Conservation (phyloP, 2,329 filamentous ascomycete genomes). For the Fonsecaea pedrosoi region DNA sequence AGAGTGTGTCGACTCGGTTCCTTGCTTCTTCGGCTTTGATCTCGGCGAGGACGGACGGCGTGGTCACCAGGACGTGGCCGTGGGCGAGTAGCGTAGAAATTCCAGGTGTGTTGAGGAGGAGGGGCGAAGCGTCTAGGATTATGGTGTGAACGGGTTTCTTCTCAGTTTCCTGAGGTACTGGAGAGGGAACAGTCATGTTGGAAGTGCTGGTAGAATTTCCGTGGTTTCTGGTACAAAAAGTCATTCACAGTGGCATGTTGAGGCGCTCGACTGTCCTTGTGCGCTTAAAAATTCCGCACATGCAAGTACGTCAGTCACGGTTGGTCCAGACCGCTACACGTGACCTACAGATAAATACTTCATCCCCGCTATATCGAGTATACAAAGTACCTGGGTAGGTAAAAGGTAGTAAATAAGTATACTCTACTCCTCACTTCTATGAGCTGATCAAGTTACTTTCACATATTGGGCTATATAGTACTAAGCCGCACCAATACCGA, state of each 20-base stretch:
- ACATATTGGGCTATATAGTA: too few species aligned
- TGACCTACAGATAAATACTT: not conserved
- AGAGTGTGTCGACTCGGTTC: slow-evolving; percentile 78
- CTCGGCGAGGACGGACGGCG: slow-evolving; percentile 84
- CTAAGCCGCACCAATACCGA: too few species aligned
- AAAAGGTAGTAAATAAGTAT: too few species aligned
- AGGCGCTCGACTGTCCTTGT: not conserved
- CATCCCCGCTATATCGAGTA: too few species aligned
- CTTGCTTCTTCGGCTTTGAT: slow-evolving; percentile 85
- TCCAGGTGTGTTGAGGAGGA: slow-evolving; percentile 90
- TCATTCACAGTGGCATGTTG: not conserved
- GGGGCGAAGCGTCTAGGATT: slow-evolving; percentile 86
- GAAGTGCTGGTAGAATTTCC: not conserved
- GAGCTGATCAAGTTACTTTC: too few species aligned
- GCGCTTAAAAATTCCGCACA: not conserved
- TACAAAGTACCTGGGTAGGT: too few species aligned
- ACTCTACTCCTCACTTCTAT: too few species aligned
- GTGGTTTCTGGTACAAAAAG: not conserved
- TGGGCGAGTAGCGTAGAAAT: slow-evolving; percentile 81
- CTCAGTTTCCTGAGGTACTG: slow-evolving; percentile 2
- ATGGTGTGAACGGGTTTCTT: slow-evolving; percentile 79
- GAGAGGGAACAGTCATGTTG: slow-evolving; percentile 11
- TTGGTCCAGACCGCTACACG: not conserved
- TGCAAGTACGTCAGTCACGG: not conserved
- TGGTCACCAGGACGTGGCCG: slow-evolving; percentile 79